Evolutionary conservation across 106 monocot species (phyloP), one percentile per base, ranked within the genome.

Genomic region (Dendrobium officinale): DNA sequence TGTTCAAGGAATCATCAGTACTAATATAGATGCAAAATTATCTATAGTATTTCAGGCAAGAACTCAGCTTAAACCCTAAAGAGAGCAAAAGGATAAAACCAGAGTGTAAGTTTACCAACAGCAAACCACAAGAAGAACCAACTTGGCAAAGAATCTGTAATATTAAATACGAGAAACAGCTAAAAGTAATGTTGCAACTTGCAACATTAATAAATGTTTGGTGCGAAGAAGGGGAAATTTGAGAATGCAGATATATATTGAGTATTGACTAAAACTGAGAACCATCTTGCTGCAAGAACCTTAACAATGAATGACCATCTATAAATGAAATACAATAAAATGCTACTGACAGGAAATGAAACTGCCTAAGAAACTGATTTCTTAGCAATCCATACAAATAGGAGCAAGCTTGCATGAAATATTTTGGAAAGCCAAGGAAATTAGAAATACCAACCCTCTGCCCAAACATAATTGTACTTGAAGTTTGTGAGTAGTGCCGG

Each of bases 381-480:
- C 72, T 43, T 42, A 43, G 44, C n/a, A 44, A 74, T 74, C 19
- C 6, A 42, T 74, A 43, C n/a, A 44, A 74, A 15, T 40, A 9
- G 4, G 41, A 74, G 16, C 16, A 72, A 72, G 74, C 74, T 70
- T 37, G 37, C 9, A 74, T 44, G 41, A 19, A 74, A 13, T 42
- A 74, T 42, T 74, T n/a, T 74, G 74, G 16, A 74, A 74, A 44
- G 3, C 1, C 41, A n/a, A 19, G 19, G 68, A 74, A 76, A 76
- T 77, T 31, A 67, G 58, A 22, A 77, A 9, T 75, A 76, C 79
- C 79, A 19, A 82, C 90, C 81, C 90, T 81, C 82, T 90, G 90
- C 22, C 90, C 88, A 84, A 90, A 90, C 88, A 88, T 79, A 26
- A 90, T 86, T 73, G 90, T 90, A 48, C 90, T 90, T 73, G 90